A percentile compares a stretch with the other conserved stretches of the same genome.
These are phyloP conservation scores for Akanthomyces lecanii DNA, from an alignment of 2,329 filamentous ascomycete species.

Conservation along the genomic window DNA sequence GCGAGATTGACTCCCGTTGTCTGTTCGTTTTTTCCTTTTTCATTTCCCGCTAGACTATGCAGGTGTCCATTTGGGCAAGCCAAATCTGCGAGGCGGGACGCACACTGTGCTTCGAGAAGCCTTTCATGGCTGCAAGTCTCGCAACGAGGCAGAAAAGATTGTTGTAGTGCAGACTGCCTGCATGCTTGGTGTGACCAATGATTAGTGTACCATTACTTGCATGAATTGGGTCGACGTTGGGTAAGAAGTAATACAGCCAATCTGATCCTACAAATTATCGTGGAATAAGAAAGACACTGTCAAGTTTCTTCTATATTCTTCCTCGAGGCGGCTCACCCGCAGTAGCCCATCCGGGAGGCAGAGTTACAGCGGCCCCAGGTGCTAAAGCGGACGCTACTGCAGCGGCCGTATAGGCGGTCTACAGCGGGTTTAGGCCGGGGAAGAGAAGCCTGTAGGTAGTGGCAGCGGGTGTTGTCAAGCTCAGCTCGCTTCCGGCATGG, in stretches of 20 bases:
- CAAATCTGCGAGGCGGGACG: neutral
- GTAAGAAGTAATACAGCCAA: neutral
- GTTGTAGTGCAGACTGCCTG: neutral
- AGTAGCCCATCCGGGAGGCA: neutral
- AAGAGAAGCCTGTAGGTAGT: neutral
- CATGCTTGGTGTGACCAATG: neutral
- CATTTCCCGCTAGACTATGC: neutral
- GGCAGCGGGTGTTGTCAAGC: neutral
- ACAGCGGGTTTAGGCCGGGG: slow-evolving; percentile 10
- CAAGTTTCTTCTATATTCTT: neutral
- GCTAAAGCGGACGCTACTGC: neutral
- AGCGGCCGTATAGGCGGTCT: neutral
- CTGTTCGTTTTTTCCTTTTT: neutral
- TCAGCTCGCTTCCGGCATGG: neutral
- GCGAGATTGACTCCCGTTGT: neutral
- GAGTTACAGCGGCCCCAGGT: neutral
- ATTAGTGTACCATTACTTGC: neutral
- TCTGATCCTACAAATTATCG: neutral
- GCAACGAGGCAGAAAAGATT: neutral
- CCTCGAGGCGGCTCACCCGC: neutral
- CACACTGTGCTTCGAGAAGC: slow-evolving; percentile 13
- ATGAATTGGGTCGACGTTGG: neutral
- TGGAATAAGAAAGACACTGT: neutral
- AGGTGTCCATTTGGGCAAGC: neutral
- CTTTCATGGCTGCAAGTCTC: neutral